phyloP scores from a whole-genome alignment of 176 grass and related monocot species.

The Oryza brachyantha region DNA sequence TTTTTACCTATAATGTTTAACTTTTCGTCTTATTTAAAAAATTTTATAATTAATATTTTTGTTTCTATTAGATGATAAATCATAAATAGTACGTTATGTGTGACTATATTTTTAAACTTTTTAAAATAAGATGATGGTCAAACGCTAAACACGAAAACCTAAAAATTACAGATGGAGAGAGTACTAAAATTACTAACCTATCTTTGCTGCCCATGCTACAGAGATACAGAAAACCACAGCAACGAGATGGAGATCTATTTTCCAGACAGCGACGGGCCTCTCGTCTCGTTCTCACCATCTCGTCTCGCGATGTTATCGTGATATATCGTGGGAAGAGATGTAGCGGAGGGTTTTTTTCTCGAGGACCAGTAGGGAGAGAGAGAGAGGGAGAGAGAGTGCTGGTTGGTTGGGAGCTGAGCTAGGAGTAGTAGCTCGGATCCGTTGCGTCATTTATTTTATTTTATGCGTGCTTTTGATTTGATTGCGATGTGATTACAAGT shows the following conservation, averaged over 20 bases:
- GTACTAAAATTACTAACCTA: not conserved
- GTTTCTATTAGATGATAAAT: too few species aligned
- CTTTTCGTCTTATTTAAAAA: too few species aligned
- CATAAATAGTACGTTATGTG: too few species aligned
- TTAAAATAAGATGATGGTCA: too few species aligned
- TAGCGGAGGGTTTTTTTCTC: not conserved
- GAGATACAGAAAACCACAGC: not conserved
- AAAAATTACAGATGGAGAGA: too few species aligned
- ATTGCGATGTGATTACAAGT: slow-evolving; percentile 4
- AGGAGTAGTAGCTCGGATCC: not conserved
- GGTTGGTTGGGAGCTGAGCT: not conserved
- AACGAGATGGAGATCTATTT: too few species aligned
- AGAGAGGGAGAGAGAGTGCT: not conserved
- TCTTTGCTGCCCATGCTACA: slow-evolving; percentile 1
- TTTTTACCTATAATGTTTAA: too few species aligned
- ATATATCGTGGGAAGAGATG: not conserved
- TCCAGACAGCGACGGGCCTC: slow-evolving; percentile 22
- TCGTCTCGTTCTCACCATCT: not conserved
- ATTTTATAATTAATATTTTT: too few species aligned
- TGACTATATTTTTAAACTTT: too few species aligned
- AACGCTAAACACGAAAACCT: too few species aligned
- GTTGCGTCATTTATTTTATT: not conserved
- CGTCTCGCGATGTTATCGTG: not conserved
- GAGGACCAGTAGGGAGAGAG: not conserved
- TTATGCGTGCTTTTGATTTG: not conserved